A percentile compares a stretch with the other conserved stretches of the same genome.
Evolutionary conservation across 345 rosid species (phyloP).

Genomic region (Citrus sinensis): DNA sequence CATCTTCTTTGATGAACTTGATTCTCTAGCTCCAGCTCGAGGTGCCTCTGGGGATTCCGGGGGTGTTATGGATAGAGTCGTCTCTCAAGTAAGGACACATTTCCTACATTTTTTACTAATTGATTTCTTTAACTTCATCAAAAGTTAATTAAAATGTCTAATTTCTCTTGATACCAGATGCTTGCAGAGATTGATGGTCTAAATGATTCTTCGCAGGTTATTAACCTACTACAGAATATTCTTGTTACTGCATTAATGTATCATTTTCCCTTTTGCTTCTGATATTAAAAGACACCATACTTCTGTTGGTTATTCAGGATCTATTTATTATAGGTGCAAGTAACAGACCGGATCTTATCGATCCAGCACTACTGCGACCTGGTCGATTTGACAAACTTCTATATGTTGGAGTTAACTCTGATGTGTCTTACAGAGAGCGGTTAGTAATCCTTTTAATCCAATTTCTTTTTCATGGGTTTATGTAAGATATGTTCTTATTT

Average conservation of each 20-base stretch:
- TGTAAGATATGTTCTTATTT: not conserved
- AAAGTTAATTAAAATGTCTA: conserved; percentile 8
- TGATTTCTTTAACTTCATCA: not conserved
- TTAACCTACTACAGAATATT: conserved; percentile 6
- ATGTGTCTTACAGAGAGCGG: conserved; percentile 87
- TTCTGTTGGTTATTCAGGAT: conserved; percentile 44
- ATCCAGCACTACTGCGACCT: conserved; percentile 94
- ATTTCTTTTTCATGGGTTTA: not conserved
- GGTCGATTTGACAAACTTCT: conserved; percentile 95
- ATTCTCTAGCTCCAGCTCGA: conserved; percentile 98
- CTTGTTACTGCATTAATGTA: not conserved
- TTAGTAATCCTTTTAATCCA: conserved; percentile 22
- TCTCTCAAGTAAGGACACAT: conserved; percentile 68
- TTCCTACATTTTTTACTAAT: not conserved
- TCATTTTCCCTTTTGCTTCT: conserved; percentile 5
- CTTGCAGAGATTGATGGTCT: conserved; percentile 99
- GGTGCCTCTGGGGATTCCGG: conserved; percentile 99
- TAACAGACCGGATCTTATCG: conserved; percentile 96
- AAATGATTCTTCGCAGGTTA: conserved; percentile 77
- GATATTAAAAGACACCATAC: not conserved
- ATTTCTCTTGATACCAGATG: conserved; percentile 46
- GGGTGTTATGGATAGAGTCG: conserved; percentile 98
- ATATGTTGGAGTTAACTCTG: conserved; percentile 91
- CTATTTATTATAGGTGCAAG: conserved; percentile 96
- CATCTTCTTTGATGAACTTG: conserved; percentile 95